These are phyloP conservation scores for Lipomyces orientalis DNA, from an alignment of 805 yeast genomes.

Conservation along the genomic window DNA sequence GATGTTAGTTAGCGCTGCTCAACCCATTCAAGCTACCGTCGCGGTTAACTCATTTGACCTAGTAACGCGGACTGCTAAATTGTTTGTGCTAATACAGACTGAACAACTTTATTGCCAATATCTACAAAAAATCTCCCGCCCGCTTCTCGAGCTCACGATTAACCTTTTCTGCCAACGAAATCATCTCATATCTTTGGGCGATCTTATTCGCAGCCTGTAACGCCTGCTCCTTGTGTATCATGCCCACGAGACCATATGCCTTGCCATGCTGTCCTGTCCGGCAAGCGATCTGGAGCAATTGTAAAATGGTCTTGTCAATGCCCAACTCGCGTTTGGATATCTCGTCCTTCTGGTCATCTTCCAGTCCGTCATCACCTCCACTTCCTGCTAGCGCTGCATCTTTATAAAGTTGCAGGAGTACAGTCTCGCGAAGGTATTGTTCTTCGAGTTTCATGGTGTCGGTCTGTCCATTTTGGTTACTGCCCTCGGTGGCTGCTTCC, in stretches of 20 bases:
- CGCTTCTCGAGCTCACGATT: constrained; percentile 57
- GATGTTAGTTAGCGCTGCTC: no score
- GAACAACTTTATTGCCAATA: neutral
- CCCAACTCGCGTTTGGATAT: constrained; percentile 57
- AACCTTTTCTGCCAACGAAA: constrained; percentile 59
- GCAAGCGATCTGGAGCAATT: constrained; percentile 77
- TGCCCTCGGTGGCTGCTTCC: constrained; percentile 18
- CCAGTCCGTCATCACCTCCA: constrained; percentile 49
- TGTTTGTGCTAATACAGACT: neutral
- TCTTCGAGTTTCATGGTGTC: constrained; percentile 33
- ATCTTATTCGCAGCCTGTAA: constrained; percentile 82
- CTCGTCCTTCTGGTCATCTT: constrained; percentile 54
- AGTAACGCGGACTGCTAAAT: neutral
- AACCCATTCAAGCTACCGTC: no score
- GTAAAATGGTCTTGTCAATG: constrained; percentile 78
- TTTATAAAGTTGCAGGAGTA: constrained; percentile 29
- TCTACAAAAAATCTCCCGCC: constrained; percentile 1
- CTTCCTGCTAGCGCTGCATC: constrained; percentile 46
- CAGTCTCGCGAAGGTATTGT: constrained; percentile 27
- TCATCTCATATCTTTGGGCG: constrained; percentile 72
- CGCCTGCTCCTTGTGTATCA: constrained; percentile 78
- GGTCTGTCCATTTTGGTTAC: neutral
- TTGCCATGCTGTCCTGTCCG: constrained; percentile 54
- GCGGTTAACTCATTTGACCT: no score
- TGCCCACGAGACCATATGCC: constrained; percentile 71